A percentile compares a stretch with the other conserved stretches of the same genome.
phyloP scores from a whole-genome alignment of 257 asterid genomes.

The Salvia splendens region DNA sequence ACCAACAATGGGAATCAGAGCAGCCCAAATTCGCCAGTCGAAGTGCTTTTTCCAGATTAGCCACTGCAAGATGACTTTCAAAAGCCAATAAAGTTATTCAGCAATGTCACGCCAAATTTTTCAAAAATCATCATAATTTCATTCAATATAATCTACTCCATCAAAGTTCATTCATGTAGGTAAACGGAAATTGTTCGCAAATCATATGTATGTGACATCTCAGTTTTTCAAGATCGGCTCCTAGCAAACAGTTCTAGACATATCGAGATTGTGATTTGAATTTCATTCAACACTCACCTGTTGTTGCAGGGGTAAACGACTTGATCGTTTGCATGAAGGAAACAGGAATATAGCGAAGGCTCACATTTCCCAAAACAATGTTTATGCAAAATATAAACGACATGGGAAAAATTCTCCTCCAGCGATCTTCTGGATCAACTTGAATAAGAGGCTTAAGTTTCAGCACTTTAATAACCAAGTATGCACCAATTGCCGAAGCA shows the following conservation, averaged over 20 bases:
- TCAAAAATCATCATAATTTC: no score
- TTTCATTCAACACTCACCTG: constrained; percentile 50
- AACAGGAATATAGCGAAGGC: constrained; percentile 77
- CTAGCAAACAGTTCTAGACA: not conserved
- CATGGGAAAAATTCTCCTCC: constrained; percentile 86
- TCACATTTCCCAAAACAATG: constrained; percentile 76
- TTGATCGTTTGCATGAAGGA: constrained; percentile 89
- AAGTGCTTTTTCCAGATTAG: constrained; percentile 72
- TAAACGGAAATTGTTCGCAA: not conserved
- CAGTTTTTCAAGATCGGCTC: not conserved
- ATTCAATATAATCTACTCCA: not conserved
- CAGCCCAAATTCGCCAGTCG: constrained; percentile 76
- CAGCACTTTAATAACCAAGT: constrained; percentile 63
- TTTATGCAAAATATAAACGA: constrained; percentile 76
- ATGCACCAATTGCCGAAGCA: constrained; percentile 66
- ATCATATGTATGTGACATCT: not conserved
- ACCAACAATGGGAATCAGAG: constrained; percentile 80
- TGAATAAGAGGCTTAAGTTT: constrained; percentile 71
- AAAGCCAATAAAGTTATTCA: constrained; percentile 28
- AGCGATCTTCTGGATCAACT: constrained; percentile 69
- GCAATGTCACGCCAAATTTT: not conserved
- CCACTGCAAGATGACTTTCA: constrained; percentile 78
- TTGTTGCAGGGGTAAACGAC: constrained; percentile 85
- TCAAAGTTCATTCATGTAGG: not conserved
- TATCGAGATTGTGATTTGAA: constrained; percentile 1